Evolutionary conservation across 345 rosid species (phyloP), one percentile per base, ranked within the genome.

Genomic region (Hevea brasiliensis): DNA sequence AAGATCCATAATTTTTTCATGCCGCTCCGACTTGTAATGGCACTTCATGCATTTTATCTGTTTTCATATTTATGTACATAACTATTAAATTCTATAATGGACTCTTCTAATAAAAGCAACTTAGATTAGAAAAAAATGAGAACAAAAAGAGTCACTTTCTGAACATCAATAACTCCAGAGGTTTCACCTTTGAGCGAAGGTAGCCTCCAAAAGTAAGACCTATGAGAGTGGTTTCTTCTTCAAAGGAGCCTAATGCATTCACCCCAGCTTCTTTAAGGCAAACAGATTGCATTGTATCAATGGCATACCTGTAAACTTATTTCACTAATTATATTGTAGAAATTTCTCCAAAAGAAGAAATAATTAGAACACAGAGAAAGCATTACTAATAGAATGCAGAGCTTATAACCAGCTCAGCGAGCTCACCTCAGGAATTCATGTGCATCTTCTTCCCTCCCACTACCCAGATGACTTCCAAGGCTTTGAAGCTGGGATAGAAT

Each of bases 1-100:
- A 64, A 96, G 89, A 85, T 96, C 98, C 98, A 96, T 96, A 88
- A 96, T 93, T 85, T 90, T 87, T 85, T 96, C 99, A 24, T 78
- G 88, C 74, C 85, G 81, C 78, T 90, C 98, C 40, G 97, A 93
- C 75, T 91, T 96, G 75, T 84, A 87, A 67, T 82, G 87, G 77
- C 99, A 96, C 74, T 87, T 93, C 87, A 86, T 81, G 89, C 99
- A 96, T 84, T 84, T 84, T 76, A 96, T 91, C 99, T 96, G 79
- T 35, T 63, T 7, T 21, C 13, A 37, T 44, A 66, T 40, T 40
- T 18, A 12, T 61, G 58, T 61, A n/a, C 15, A 53, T 24, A 40
- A 72, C 0, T 32, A 1, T 11, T 24, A 50, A 37, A 72, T 62
- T 53, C 35, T 27, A 26, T 15, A 40, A n/a, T 40, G 17, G 37